Percentiles rank a stretch among this genome's conserved stretches.
phyloP scores from a whole-genome alignment of 345 rosid species.

The Euphorbia pulcherrima region DNA sequence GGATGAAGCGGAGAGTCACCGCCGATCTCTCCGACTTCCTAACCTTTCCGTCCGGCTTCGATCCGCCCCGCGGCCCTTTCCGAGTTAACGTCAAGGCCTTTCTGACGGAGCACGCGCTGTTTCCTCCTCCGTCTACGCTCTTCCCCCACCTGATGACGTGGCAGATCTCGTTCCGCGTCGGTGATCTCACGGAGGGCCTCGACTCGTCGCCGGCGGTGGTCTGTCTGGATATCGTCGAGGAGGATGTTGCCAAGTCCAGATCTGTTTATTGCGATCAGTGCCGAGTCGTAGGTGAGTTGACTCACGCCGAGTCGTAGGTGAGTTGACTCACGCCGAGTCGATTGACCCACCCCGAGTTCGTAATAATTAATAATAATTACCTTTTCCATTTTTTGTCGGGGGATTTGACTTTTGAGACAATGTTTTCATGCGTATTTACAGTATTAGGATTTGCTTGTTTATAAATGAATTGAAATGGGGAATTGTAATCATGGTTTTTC shows the following conservation, averaged over 20 bases:
- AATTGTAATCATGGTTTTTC: neutral
- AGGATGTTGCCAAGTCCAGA: conserved; percentile 69
- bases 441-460: neutral
- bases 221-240: conserved; percentile 56
- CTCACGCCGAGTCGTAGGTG: conserved; percentile 50
- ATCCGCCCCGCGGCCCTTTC: conserved; percentile 32
- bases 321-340: conserved; percentile 44
- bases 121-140: conserved; percentile 47
- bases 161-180: conserved; percentile 54
- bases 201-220: conserved; percentile 36
- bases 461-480: neutral
- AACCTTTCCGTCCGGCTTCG: conserved; percentile 38
- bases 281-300: conserved; percentile 73
- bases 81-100: conserved; percentile 41
- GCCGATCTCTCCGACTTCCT: conserved; percentile 59
- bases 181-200: conserved; percentile 34
- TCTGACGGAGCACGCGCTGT: conserved; percentile 41
- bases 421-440: neutral
- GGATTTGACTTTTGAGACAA: neutral
- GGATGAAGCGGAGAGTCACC: conserved; percentile 65
- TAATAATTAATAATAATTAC: too few species aligned
- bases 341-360: conserved; percentile 40
- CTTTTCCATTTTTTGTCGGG: neutral
- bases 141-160: conserved; percentile 52
- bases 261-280: conserved; percentile 72